Evolutionary conservation across 75 land plant species (phyloP).

Genomic region (Pinus tabuliformis): DNA sequence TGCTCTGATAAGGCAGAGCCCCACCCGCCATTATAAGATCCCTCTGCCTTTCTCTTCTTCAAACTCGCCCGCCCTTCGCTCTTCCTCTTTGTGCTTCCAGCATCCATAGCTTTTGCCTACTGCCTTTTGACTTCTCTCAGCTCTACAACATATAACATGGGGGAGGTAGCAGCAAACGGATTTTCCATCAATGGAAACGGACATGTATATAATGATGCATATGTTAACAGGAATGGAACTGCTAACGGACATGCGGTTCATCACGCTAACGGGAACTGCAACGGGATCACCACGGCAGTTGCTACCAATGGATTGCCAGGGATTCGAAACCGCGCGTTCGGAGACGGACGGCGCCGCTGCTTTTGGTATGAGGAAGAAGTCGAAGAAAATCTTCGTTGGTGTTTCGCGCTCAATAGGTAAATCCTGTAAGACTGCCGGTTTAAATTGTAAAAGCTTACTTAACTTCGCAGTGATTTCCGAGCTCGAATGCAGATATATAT

Average conservation of each 20-base stretch:
- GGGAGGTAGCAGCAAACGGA: conserved; percentile 3
- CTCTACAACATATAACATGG: neutral
- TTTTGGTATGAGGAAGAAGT: conserved; percentile 71
- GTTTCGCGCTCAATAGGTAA: conserved; percentile 65
- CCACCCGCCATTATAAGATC: no score
- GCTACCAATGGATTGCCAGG: neutral
- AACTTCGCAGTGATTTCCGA: neutral
- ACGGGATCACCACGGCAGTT: neutral
- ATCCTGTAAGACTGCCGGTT: neutral
- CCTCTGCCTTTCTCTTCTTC: no score
- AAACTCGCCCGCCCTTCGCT: no score
- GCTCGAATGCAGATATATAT: neutral
- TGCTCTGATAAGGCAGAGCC: no score
- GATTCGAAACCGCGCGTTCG: neutral
- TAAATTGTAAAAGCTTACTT: neutral
- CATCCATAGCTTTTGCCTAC: no score
- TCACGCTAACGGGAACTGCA: neutral
- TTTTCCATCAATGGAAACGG: conserved; percentile 5
- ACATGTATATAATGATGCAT: no score
- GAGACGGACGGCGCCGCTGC: conserved; percentile 16
- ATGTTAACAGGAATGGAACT: neutral
- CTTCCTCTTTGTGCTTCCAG: no score
- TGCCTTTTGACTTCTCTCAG: no score
- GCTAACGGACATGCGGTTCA: neutral
- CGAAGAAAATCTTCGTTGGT: conserved; percentile 71